Percentiles rank a stretch among this genome's conserved stretches.
phyloP scores from a whole-genome alignment of 2,329 filamentous ascomycete genomes.

The Escovopsis weberi region DNA sequence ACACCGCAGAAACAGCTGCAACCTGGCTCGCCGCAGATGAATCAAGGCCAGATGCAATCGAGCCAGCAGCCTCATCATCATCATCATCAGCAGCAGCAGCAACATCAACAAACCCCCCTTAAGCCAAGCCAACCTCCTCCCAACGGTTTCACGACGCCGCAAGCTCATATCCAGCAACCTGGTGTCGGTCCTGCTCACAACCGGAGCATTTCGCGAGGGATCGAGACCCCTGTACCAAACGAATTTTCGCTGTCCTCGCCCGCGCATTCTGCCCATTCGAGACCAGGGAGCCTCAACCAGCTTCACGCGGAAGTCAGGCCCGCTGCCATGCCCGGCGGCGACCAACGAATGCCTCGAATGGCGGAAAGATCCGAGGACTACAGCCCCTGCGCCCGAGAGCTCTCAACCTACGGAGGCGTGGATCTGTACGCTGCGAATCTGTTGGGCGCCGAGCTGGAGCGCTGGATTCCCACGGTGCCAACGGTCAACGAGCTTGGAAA shows the following conservation, averaged over 20 bases:
- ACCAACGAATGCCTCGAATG: conserved; percentile 23
- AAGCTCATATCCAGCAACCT: conserved; percentile 10
- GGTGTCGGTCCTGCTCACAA: conserved; percentile 2
- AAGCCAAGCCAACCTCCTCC: conserved; percentile 23
- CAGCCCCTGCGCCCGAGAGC: conserved; percentile 36
- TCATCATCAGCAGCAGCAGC: conserved; percentile 3
- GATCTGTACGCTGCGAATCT: conserved; percentile 49
- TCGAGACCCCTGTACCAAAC: conserved; percentile 23
- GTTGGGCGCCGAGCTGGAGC: conserved; percentile 51
- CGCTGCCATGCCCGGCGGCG: conserved; percentile 9
- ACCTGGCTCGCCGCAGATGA: conserved; percentile 17
- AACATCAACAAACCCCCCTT: conserved; percentile 24
- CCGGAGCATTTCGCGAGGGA: conserved; percentile 25
- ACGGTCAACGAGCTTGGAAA: conserved; percentile 64
- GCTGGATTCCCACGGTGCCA: conserved; percentile 61
- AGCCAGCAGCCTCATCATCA: conserved; percentile 12
- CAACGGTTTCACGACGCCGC: conserved; percentile 24
- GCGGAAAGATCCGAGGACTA: conserved; percentile 37
- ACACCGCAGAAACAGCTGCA: conserved; percentile 23
- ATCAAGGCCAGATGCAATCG: conserved; percentile 20
- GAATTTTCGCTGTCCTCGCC: conserved; percentile 34
- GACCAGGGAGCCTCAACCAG: conserved; percentile 25
- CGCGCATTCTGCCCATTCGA: conserved; percentile 16
- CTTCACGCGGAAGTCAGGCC: conserved; percentile 22
- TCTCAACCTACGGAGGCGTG: conserved; percentile 56